Percentiles rank a stretch among this genome's conserved stretches.
phyloP scores from a whole-genome alignment of 2,329 filamentous ascomycete genomes.

The Juglanconis juglandina region DNA sequence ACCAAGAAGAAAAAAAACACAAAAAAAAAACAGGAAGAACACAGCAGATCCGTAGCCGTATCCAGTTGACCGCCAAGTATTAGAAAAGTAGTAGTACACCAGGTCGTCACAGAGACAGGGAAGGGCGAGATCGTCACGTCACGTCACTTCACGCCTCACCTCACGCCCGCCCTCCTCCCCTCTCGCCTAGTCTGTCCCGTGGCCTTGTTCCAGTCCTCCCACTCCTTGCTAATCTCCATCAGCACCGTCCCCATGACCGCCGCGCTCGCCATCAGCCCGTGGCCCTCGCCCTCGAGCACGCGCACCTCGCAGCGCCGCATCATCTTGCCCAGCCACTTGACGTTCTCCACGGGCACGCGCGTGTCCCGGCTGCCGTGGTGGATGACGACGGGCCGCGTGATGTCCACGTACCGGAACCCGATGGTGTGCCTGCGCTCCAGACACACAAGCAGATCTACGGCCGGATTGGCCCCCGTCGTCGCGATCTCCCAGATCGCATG shows the following conservation, averaged over 20 bases:
- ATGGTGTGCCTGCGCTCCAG: conserved; percentile 87
- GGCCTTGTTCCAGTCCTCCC: conserved; percentile 78
- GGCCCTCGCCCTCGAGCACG: conserved; percentile 85
- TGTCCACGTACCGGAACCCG: conserved; percentile 95
- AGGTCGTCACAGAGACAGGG: background rate
- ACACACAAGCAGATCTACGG: conserved; percentile 88
- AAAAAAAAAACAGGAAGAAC: background rate
- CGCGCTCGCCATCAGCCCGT: conserved; percentile 93
- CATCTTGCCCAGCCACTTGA: conserved; percentile 87
- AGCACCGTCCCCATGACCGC: conserved; percentile 90
- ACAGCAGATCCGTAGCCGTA: background rate
- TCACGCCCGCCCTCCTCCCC: conserved; percentile 8
- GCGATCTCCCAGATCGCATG: conserved; percentile 93
- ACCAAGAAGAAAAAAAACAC: too few species aligned
- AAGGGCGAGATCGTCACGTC: background rate
- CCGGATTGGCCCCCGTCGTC: conserved; percentile 87
- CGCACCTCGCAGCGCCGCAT: conserved; percentile 93
- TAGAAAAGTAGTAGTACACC: background rate
- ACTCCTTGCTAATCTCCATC: conserved; percentile 90
- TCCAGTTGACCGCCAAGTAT: background rate
- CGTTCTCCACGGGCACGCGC: conserved; percentile 90
- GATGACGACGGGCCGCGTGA: conserved; percentile 85
- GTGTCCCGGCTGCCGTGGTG: conserved; percentile 90
- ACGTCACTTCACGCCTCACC: background rate
- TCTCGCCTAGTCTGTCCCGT: conserved; percentile 30